Percentiles rank a stretch among this genome's conserved stretches.
Evolutionary conservation across 2,329 filamentous ascomycete species (phyloP).

Genomic region (Penicillium palitans): DNA sequence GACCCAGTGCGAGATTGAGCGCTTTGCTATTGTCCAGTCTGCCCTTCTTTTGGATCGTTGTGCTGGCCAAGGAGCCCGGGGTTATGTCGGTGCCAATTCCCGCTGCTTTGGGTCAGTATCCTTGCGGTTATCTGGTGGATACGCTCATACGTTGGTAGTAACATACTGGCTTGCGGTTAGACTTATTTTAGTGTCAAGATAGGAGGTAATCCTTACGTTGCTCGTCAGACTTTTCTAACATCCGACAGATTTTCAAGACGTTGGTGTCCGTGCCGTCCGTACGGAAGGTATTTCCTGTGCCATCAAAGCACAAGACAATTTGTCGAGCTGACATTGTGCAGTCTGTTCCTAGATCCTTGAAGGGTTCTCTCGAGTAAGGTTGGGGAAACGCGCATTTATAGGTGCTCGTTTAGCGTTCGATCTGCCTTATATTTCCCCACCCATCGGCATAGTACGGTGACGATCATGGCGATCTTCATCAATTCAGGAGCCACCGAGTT

Average conservation of each 20-base stretch:
- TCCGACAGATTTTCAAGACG: slow-evolving; percentile 45
- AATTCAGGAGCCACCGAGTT: background rate
- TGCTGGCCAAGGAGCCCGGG: slow-evolving; percentile 22
- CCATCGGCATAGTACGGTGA: background rate
- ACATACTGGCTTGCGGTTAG: slow-evolving; percentile 18
- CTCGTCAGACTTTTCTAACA: slow-evolving; percentile 36
- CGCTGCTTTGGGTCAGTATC: slow-evolving; percentile 13
- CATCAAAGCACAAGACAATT: slow-evolving; percentile 40
- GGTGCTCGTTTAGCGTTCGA: background rate
- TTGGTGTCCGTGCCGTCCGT: slow-evolving; percentile 45
- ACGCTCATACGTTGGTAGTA: slow-evolving; percentile 30
- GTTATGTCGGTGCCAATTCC: slow-evolving; percentile 41
- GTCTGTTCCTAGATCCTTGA: background rate
- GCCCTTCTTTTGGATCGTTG: slow-evolving; percentile 16
- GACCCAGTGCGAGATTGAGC: slow-evolving; percentile 68
- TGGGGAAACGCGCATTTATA: background rate
- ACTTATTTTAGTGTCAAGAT: too few relatives aligned
- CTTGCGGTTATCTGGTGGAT: background rate
- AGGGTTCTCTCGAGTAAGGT: background rate
- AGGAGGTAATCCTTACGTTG: slow-evolving; percentile 16
- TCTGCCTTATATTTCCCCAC: slow-evolving; percentile 1
- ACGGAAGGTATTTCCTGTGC: slow-evolving; percentile 43
- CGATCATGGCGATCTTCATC: slow-evolving; percentile 4
- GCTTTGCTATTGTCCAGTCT: slow-evolving; percentile 11
- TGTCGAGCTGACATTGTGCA: background rate